phyloP scores from a whole-genome alignment of 495 filamentous ascomycete species.

The Penicillium antarcticum region DNA sequence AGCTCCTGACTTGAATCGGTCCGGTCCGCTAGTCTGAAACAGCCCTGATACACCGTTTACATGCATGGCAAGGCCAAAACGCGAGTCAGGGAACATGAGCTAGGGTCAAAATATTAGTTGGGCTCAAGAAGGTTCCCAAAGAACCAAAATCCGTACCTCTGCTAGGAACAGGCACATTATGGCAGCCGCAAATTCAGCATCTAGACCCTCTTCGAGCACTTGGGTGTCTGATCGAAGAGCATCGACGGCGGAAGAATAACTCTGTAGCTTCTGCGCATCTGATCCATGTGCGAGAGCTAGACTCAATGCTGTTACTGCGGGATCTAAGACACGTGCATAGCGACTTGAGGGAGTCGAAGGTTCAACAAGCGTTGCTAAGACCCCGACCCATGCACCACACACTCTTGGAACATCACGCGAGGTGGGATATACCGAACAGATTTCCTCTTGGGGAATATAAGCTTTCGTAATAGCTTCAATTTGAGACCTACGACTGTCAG shows the following conservation, averaged over 20 bases:
- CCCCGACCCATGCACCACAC: conserved; percentile 39
- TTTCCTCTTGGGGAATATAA: conserved; percentile 11
- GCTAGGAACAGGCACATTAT: background rate
- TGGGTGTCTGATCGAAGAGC: background rate
- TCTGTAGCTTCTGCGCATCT: background rate
- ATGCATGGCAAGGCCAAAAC: conserved; percentile 23
- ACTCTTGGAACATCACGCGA: conserved; percentile 22
- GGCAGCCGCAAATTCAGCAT: background rate
- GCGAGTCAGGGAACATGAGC: conserved; percentile 25
- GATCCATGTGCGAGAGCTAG: background rate
- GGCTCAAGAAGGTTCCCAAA: background rate
- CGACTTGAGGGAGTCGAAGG: background rate
- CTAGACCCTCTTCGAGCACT: background rate
- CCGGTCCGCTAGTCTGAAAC: conserved; percentile 24
- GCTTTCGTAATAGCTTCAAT: conserved; percentile 5
- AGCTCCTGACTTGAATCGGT: conserved; percentile 18
- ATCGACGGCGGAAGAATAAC: background rate
- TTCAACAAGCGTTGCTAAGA: conserved; percentile 26
- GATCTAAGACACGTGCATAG: background rate
- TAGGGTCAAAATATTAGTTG: background rate
- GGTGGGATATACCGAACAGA: background rate
- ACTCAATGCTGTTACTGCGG: conserved; percentile 26
- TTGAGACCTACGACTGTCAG: background rate
- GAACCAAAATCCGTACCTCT: background rate
- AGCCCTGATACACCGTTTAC: conserved; percentile 24